Conservation (phyloP, 345 rosid genomes). For the Luvunga scandens region DNA sequence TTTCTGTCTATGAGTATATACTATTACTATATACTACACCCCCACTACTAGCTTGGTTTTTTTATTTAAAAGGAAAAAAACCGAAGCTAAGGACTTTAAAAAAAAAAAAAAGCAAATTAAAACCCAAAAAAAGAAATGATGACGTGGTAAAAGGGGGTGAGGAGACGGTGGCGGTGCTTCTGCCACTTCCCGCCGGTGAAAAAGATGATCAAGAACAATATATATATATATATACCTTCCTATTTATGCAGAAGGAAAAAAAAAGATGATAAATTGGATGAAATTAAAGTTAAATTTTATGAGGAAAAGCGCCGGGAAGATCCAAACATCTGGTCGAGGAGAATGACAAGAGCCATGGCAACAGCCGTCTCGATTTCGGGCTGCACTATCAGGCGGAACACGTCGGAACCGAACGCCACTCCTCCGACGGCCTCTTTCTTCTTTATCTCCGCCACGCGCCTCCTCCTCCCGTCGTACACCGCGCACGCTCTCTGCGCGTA, state of each 20-base stretch:
- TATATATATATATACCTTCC: not conserved
- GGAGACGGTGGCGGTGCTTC: not conserved
- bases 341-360: conserved; percentile 84
- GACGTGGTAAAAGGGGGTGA: not conserved
- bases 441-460: conserved; percentile 60
- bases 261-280: too few relatives aligned
- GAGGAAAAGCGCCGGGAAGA: conserved; percentile 43
- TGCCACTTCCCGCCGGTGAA: not conserved
- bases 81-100: conserved; percentile 17
- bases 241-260: not conserved
- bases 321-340: conserved; percentile 88
- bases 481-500: conserved; percentile 60
- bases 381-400: conserved; percentile 66
- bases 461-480: conserved; percentile 57
- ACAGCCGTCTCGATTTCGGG: conserved; percentile 53
- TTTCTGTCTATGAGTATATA: not conserved
- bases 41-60: conserved; percentile 30
- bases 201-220: conserved; percentile 9
- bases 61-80: conserved; percentile 48
- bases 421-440: conserved; percentile 64
- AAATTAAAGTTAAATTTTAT: not conserved
- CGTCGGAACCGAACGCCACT: conserved; percentile 65
- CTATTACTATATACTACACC: conserved; percentile 7
- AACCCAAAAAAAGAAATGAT: not conserved
- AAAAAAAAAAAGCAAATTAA: not conserved